Evolutionary conservation across 2,329 filamentous ascomycete genomes (phyloP).

Genomic region (Microdochium paspali): DNA sequence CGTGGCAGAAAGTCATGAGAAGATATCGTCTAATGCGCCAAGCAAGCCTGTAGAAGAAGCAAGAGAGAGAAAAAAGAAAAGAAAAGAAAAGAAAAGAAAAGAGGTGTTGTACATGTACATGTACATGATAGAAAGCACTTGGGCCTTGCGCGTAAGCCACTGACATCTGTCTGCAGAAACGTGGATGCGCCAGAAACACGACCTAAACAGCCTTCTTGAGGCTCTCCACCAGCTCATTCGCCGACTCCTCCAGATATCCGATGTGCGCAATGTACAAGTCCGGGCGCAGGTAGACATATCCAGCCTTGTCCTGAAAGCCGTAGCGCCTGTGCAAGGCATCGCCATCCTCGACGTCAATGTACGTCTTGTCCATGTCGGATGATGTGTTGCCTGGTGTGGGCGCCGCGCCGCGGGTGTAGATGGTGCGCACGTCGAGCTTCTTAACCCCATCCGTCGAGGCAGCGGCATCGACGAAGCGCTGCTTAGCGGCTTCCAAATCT

Average conservation of each 20-base stretch:
- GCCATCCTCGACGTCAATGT: constrained; percentile 9
- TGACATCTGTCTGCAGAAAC: too few species aligned
- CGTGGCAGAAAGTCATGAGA: too few species aligned
- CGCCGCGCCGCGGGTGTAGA: constrained; percentile 3
- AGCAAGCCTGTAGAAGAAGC: too few species aligned
- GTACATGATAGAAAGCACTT: too few species aligned
- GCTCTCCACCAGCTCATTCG: constrained; percentile 8
- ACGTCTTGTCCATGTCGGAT: constrained; percentile 6
- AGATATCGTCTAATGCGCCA: too few species aligned
- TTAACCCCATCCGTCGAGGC: neutral
- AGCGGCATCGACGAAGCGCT: constrained; percentile 5
- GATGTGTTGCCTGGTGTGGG: neutral
- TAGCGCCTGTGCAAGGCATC: constrained; percentile 12
- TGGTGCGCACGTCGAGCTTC: constrained; percentile 9
- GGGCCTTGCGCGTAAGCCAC: too few species aligned
- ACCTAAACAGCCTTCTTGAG: constrained; percentile 6
- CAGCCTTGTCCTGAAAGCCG: constrained; percentile 10
- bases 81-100: too few species aligned
- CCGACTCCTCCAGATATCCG: constrained; percentile 7
- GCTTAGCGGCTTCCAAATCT: constrained; percentile 9
- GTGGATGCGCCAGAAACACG: neutral
- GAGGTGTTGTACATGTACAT: too few species aligned
- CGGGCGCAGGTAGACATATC: constrained; percentile 17
- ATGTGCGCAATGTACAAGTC: constrained; percentile 18
- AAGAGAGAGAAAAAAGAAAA: too few species aligned